A percentile compares a stretch with the other conserved stretches of the same genome.
These are phyloP conservation scores for Trichoderma gracile DNA, from an alignment of 2,329 filamentous ascomycete genomes.

Conservation along the genomic window DNA sequence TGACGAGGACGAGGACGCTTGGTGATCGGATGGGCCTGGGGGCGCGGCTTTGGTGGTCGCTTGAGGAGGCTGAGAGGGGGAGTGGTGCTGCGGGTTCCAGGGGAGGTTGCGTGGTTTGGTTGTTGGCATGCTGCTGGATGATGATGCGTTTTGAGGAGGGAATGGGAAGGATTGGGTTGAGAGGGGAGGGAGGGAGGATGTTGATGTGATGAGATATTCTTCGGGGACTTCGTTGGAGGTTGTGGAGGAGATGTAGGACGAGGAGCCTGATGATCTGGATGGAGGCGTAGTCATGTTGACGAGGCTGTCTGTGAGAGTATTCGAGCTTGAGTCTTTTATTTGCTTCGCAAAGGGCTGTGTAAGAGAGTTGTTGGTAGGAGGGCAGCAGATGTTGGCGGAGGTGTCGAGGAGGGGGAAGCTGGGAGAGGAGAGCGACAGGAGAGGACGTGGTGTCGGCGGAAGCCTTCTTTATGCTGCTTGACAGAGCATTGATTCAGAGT, in stretches of 20 bases:
- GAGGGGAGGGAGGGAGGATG: not conserved
- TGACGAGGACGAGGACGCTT: not conserved
- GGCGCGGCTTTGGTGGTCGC: not conserved
- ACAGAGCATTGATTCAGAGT: constrained; percentile 22
- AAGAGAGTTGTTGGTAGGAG: not conserved
- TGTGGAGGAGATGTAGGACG: not conserved
- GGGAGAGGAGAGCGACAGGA: not conserved
- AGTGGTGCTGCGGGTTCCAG: not conserved
- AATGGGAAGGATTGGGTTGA: not conserved
- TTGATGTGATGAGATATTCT: constrained; percentile 13
- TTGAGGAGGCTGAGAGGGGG: no score
- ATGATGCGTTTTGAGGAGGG: not conserved
- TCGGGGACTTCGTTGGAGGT: not conserved
- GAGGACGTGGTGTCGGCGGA: not conserved
- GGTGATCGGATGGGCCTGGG: not conserved
- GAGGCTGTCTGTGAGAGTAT: not conserved
- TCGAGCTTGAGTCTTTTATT: not conserved
- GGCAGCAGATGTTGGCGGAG: not conserved
- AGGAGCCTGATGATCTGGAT: not conserved
- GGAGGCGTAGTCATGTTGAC: not conserved
- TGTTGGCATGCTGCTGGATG: not conserved
- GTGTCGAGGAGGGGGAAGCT: not conserved
- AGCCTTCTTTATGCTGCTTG: not conserved
- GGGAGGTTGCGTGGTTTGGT: not conserved
- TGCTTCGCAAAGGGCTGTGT: not conserved